These are phyloP conservation scores for Diaporthe helianthi DNA, from an alignment of 2,329 filamentous ascomycete genomes.

Conservation along the genomic window DNA sequence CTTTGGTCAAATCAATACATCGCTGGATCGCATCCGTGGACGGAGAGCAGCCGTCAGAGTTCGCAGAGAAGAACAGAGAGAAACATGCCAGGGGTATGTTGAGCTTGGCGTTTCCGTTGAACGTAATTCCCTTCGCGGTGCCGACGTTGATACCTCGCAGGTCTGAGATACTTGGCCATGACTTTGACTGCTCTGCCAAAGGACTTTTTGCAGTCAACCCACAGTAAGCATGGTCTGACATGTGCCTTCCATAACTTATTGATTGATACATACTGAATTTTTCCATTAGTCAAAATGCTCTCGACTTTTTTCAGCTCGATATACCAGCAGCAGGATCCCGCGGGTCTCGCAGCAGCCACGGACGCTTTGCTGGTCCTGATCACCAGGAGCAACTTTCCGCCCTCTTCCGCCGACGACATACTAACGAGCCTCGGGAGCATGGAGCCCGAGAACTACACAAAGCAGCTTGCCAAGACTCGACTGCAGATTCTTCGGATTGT, in stretches of 20 bases:
- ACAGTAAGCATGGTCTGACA: conserved; percentile 47
- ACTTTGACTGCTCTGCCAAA: conserved; percentile 58
- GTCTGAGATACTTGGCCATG: conserved; percentile 62
- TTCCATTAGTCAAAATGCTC: conserved; percentile 23
- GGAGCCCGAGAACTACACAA: conserved; percentile 25
- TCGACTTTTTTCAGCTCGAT: conserved; percentile 30
- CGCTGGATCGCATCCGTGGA: conserved; percentile 23
- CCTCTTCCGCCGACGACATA: conserved; percentile 26
- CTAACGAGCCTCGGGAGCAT: conserved; percentile 24
- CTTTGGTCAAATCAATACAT: conserved; percentile 28
- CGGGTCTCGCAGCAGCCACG: conserved; percentile 28
- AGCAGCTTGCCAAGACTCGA: conserved; percentile 33
- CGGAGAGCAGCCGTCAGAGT: background rate
- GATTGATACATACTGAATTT: background rate
- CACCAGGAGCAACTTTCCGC: conserved; percentile 27
- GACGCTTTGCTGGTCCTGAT: conserved; percentile 29
- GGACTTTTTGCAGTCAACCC: conserved; percentile 56
- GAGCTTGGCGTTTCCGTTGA: background rate
- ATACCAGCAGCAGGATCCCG: conserved; percentile 30
- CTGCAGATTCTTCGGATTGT: conserved; percentile 27
- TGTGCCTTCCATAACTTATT: background rate
- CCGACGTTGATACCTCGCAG: conserved; percentile 43
- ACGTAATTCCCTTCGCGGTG: background rate
- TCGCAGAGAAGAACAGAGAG: conserved; percentile 25
- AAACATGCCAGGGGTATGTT: conserved; percentile 15